These are phyloP conservation scores for Botrytis squamosa DNA, from an alignment of 2,329 filamentous ascomycete species.

Conservation along the genomic window DNA sequence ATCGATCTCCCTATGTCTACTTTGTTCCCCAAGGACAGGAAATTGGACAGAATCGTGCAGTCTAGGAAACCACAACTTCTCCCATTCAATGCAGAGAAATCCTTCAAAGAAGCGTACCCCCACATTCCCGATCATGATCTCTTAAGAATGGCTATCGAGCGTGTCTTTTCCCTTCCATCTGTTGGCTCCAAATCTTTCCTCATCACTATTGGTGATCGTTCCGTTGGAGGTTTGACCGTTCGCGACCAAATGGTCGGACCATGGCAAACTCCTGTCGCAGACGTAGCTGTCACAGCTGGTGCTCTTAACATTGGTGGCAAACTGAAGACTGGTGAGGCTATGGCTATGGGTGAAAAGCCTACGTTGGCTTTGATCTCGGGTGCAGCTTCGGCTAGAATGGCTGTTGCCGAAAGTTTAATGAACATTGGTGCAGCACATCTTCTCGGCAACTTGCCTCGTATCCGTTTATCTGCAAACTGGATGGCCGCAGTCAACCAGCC, in stretches of 20 bases:
- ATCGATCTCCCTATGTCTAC: conserved; percentile 89
- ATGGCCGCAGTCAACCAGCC: conserved; percentile 96
- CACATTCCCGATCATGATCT: conserved; percentile 42
- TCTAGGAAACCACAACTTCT: conserved; percentile 67
- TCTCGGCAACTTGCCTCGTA: conserved; percentile 57
- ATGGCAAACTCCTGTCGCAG: conserved; percentile 92
- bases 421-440: conserved; percentile 83
- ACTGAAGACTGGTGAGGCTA: conserved; percentile 83
- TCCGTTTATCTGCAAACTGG: conserved; percentile 95
- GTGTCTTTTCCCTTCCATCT: conserved; percentile 80
- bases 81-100: conserved; percentile 66
- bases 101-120: conserved; percentile 57
- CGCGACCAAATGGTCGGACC: conserved; percentile 95
- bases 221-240: conserved; percentile 82
- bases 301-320: conserved; percentile 67
- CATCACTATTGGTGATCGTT: conserved; percentile 93
- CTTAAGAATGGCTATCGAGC: conserved; percentile 66
- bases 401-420: conserved; percentile 88
- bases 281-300: conserved; percentile 89
- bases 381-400: conserved; percentile 91
- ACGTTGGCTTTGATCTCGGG: conserved; percentile 85
- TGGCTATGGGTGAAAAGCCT: conserved; percentile 95
- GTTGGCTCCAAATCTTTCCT: conserved; percentile 98
- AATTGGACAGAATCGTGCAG: conserved; percentile 71
- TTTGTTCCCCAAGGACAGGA: conserved; percentile 84